phyloP scores from a whole-genome alignment of 164 flowering plant species.

The Stephania cephalantha region DNA sequence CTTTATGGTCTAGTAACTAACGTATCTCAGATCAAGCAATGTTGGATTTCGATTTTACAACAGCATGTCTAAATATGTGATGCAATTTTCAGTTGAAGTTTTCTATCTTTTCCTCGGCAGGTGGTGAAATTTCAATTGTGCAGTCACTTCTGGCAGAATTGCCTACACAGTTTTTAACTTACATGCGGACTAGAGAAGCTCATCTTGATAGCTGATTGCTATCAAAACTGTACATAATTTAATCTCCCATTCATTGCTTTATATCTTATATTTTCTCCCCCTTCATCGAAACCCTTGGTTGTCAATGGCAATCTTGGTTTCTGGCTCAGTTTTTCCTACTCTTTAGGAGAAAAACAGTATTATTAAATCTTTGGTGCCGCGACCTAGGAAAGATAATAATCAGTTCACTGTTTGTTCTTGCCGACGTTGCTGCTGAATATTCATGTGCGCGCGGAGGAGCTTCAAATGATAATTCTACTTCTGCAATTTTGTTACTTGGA shows the following conservation, averaged over 20 bases:
- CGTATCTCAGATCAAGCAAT: not conserved
- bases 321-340: constrained; percentile 4
- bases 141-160: constrained; percentile 57
- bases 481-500: no score
- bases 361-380: not conserved
- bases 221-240: constrained; percentile 24
- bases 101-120: constrained; percentile 29
- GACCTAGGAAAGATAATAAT: no score
- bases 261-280: not conserved
- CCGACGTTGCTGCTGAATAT: no score
- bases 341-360: not conserved
- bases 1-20: not conserved
- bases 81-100: not conserved
- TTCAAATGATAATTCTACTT: no score
- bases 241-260: not conserved
- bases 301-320: not conserved
- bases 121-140: constrained; percentile 43
- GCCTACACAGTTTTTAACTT: constrained; percentile 56
- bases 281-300: not conserved
- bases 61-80: not conserved
- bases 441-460: no score
- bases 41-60: not conserved
- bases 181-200: constrained; percentile 45
- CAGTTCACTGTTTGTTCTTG: no score
- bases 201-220: constrained; percentile 26